Evolutionary conservation across 2,329 filamentous ascomycete species (phyloP).

Genomic region (Xylaria digitata): DNA sequence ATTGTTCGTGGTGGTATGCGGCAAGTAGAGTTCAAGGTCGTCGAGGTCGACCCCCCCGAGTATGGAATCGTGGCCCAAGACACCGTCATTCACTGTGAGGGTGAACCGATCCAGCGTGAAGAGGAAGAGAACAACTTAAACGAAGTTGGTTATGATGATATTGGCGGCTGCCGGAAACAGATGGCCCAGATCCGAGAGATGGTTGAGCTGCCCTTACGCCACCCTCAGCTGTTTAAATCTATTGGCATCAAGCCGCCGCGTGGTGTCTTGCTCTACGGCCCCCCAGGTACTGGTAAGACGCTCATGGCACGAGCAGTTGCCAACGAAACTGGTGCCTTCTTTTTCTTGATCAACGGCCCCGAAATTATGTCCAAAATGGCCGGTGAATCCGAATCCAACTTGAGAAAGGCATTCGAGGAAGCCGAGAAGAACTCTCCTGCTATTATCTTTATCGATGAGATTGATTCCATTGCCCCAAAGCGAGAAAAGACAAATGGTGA

Average conservation of each 20-base stretch:
- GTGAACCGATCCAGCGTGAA: slow-evolving; percentile 93
- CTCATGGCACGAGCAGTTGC: slow-evolving; percentile 98
- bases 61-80: slow-evolving; percentile 99
- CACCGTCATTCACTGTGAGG: slow-evolving; percentile 98
- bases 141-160: slow-evolving; percentile 98
- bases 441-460: slow-evolving; percentile 99
- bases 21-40: slow-evolving; percentile 99
- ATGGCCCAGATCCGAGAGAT: slow-evolving; percentile 99
- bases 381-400: slow-evolving; percentile 97
- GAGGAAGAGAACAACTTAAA: slow-evolving; percentile 99
- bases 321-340: slow-evolving; percentile 98
- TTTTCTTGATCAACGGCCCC: slow-evolving; percentile 99
- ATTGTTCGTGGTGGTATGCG: slow-evolving; percentile 98
- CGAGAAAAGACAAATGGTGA: slow-evolving; percentile 99
- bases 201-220: slow-evolving; percentile 94
- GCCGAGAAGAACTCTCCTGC: slow-evolving; percentile 99
- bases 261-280: slow-evolving; percentile 95
- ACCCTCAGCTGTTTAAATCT: slow-evolving; percentile 99
- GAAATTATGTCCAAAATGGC: slow-evolving; percentile 99
- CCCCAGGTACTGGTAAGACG: slow-evolving; percentile 99
- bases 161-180: slow-evolving; percentile 98
- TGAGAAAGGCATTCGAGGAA: slow-evolving; percentile 99
- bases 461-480: slow-evolving; percentile 98
- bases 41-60: slow-evolving; percentile 97
- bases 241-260: slow-evolving; percentile 99